Evolutionary conservation across 768 basidiomycete species (phyloP), one percentile per base, ranked within the genome.

Genomic region (Lactarius trivialis): DNA sequence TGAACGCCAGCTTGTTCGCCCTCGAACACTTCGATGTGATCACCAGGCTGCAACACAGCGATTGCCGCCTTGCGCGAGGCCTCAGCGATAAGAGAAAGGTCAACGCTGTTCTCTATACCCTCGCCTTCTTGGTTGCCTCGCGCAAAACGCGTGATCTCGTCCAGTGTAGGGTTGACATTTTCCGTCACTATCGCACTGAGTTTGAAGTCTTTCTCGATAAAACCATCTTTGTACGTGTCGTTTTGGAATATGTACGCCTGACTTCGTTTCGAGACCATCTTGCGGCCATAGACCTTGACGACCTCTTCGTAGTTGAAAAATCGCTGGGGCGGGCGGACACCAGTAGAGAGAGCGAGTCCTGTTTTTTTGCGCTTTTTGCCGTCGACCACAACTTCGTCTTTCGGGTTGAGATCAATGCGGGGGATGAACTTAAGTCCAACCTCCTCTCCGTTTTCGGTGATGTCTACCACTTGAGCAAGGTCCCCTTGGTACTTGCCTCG

Each of bases 11-110:
- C 81, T 71, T 98, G 94, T 74, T 98, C 94, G 48, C 97, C 97
- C 72, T 98, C 94, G 69, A 94, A 94, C 15, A 98, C 93, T 72
- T 99, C 97, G 51, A 99, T 86, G 67, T 93, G 91, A 75, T 99
- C 97, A 53, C 97, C 97, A 0, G 97, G 97, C 71, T 97, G 93
- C n/a, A 99, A 78, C 7, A 93, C 92, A 12, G 90, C 84, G 36
- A 93, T 89, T n/a, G 93, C 91, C 6, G 91, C 87, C 70, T 92
- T 94, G 51, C 88, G 79, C 1, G 95, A 91, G 3, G 93, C 92
- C 72, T 96, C 95, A 0, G 93, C 93, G 61, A 98, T 94, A 55
- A 91, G 83, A 15, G 89, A 89, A 49, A 98, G 78, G 72, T 98
- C 93, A 52, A 97, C 85, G n/a, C 82, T 77, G 34, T 78, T 77